These are phyloP conservation scores for Alectoria sarmentosa DNA, from an alignment of 495 filamentous ascomycete species.

Conservation along the genomic window DNA sequence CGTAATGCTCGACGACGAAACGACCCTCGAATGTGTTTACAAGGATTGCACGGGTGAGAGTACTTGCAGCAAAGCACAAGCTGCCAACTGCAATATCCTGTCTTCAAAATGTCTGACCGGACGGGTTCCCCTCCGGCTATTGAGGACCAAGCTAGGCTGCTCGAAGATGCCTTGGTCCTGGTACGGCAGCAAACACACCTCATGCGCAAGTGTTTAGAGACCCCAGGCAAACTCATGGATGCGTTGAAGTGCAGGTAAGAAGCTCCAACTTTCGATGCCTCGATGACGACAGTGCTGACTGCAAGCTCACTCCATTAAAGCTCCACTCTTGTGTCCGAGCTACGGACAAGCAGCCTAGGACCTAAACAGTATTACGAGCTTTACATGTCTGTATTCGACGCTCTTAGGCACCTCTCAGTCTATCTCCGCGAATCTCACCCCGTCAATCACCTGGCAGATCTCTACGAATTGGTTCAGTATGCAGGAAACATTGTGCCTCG, in stretches of 20 bases:
- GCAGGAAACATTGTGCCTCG: constrained; percentile 96
- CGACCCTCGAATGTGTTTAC: not conserved
- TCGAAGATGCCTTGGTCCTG: constrained; percentile 93
- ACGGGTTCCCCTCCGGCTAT: constrained; percentile 59
- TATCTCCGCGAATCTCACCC: constrained; percentile 97
- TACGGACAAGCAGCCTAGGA: constrained; percentile 89
- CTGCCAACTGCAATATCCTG: constrained; percentile 10
- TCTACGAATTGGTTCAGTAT: constrained; percentile 98
- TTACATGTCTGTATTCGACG: constrained; percentile 99
- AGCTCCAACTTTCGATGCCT: not conserved
- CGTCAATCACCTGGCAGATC: constrained; percentile 92
- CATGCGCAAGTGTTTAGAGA: constrained; percentile 97
- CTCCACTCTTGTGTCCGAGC: constrained; percentile 93
- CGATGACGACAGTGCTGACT: constrained; percentile 10
- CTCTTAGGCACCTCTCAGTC: constrained; percentile 88
- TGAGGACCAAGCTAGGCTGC: constrained; percentile 88
- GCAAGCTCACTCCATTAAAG: constrained; percentile 38
- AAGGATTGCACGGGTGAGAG: not conserved
- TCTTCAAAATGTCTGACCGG: constrained; percentile 46
- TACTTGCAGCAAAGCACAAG: constrained; percentile 3
- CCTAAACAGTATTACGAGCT: constrained; percentile 99
- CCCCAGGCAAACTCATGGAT: constrained; percentile 98
- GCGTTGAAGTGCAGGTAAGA: constrained; percentile 94
- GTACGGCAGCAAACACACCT: constrained; percentile 92
- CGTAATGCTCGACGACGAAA: not conserved